Evolutionary conservation across 2,329 filamentous ascomycete species (phyloP), one percentile per base, ranked within the genome.

Genomic region (Berkeleyomyces rouxiae): DNA sequence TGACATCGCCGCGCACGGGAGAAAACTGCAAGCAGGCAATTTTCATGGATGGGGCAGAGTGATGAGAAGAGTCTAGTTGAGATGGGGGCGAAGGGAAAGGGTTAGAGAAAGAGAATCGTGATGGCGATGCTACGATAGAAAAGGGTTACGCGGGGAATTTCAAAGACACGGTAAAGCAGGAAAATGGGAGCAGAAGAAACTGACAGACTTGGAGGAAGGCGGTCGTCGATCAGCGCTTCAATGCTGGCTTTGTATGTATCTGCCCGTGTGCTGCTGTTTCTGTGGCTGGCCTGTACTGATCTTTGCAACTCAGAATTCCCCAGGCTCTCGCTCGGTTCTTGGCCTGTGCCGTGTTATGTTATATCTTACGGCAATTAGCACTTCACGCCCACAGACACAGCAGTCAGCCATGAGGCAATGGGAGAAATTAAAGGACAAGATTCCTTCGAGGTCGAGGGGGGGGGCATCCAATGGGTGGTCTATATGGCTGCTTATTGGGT

Each of bases 11-110:
- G 51, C 91, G 78, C 69, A 83, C 78, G 10, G 87, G 85, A 57
- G 82, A 80, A 66, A 90, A 89, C 71, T 92, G 86, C 9, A 90
- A 74, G 64, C 84, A 87, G 0, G 77, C 86, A 49, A 88, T 82
- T 68, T 79, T 82, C 85, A 86, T 86, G n/a, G 66, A 51, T 51
- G 58, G 16, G 58, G 40, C 53, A 37, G 13, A 7, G 40, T 37
- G 43, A 9, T 7, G 58, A 10, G 10, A 31, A 16, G n/a, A 31
- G 47, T n/a, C 16, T 16, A 46, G 10, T n/a, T 31, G 13, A 36
- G 11, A 6, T 9, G 43, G 31, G 43, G 10, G 42, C 5, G 43
- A 23, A 31, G 40, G 33, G 6, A 58, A 44, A 39, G 13, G 23
- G n/a, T 5, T 42, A 37, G 40, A 36, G 31, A 43, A 11, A 23